These are phyloP conservation scores for Petrea volubilis DNA, from an alignment of 257 asterid genomes.

Conservation along the genomic window DNA sequence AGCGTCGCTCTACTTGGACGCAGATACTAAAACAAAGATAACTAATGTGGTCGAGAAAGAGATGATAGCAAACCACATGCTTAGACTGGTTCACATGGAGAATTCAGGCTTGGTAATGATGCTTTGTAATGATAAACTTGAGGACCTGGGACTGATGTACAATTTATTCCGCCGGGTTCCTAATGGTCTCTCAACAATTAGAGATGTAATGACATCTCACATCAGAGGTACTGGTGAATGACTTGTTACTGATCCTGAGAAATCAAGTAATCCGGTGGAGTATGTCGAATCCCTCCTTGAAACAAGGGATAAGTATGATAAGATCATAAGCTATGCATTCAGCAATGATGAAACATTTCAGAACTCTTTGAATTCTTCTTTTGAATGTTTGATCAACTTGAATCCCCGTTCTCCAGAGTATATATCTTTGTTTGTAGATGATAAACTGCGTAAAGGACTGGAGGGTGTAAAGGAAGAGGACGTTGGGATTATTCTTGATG, in stretches of 20 bases:
- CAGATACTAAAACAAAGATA: conserved; percentile 68
- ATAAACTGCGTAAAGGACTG: conserved; percentile 78
- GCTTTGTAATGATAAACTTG: conserved; percentile 76
- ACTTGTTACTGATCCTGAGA: conserved; percentile 93
- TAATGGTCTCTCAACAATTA: conserved; percentile 64
- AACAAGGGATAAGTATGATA: conserved; percentile 78
- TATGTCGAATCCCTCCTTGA: conserved; percentile 76
- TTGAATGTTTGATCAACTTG: conserved; percentile 82
- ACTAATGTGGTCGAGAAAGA: conserved; percentile 80
- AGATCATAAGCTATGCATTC: conserved; percentile 64
- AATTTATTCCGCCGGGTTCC: conserved; percentile 68
- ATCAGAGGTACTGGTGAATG: conserved; percentile 78
- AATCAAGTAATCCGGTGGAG: conserved; percentile 81
- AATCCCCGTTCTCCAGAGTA: conserved; percentile 90
- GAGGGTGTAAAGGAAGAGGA: conserved; percentile 90
- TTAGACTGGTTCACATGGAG: conserved; percentile 80
- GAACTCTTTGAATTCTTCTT: conserved; percentile 85
- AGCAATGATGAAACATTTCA: conserved; percentile 81
- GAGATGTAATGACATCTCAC: conserved; percentile 85
- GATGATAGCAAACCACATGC: conserved; percentile 92
- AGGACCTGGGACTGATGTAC: conserved; percentile 86
- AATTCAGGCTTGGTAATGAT: conserved; percentile 83
- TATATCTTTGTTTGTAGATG: conserved; percentile 83
- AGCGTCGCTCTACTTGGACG: conserved; percentile 77
- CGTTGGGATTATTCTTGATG: conserved; percentile 73